Evolutionary conservation across 2,329 filamentous ascomycete genomes (phyloP).

Genomic region (Teratosphaeria viscida): DNA sequence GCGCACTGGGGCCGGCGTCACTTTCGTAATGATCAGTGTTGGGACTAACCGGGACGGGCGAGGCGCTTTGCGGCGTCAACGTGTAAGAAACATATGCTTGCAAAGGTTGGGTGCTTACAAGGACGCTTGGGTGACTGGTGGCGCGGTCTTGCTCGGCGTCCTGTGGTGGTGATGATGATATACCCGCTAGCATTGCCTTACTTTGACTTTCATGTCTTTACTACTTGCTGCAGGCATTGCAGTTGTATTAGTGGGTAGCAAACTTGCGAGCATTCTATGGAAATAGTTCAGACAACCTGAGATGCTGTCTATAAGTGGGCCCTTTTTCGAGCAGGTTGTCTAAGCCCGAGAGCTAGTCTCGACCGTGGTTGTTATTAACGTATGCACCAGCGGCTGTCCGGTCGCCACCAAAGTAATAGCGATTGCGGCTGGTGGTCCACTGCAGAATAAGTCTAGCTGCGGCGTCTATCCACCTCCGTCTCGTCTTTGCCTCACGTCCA

Average conservation of each 20-base stretch:
- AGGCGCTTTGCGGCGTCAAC: background rate
- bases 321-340: too few species aligned
- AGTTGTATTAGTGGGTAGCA: background rate
- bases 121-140: background rate
- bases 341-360: too few species aligned
- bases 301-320: background rate
- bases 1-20: background rate
- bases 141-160: background rate
- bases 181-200: background rate
- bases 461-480: too few species aligned
- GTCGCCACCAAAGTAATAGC: too few species aligned
- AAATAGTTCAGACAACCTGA: background rate
- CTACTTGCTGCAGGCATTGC: background rate
- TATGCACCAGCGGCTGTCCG: too few species aligned
- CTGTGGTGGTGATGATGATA: background rate
- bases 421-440: too few species aligned
- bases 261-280: background rate
- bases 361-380: too few species aligned
- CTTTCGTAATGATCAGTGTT: background rate
- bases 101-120: background rate
- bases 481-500: too few species aligned
- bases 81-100: background rate
- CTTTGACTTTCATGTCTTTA: background rate
- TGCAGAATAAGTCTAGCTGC: too few species aligned
- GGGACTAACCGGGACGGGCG: background rate